Percentiles rank a stretch among this genome's conserved stretches.
These are phyloP conservation scores for Cladorrhinum sp. DNA, from an alignment of 2,329 filamentous ascomycete genomes.

Conservation along the genomic window DNA sequence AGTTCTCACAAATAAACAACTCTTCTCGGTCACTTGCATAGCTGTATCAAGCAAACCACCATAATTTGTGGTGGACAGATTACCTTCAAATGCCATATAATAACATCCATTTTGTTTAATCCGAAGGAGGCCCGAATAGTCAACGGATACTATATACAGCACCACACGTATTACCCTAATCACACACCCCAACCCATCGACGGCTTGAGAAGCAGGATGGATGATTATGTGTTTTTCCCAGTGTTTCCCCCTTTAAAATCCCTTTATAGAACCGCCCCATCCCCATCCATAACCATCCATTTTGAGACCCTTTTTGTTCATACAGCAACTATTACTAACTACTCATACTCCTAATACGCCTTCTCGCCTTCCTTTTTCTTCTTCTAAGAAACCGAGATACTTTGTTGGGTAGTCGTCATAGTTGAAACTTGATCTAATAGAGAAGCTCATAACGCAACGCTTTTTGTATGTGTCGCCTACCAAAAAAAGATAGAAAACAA, in stretches of 20 bases:
- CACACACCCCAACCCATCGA: not conserved
- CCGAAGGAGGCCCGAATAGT: not conserved
- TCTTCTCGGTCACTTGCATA: too few relatives aligned
- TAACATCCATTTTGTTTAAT: constrained; percentile 16
- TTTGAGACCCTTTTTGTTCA: not conserved
- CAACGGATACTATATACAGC: constrained; percentile 13
- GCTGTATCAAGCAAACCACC: too few relatives aligned
- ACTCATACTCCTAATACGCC: not conserved
- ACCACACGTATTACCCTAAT: not conserved
- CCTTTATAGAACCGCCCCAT: not conserved
- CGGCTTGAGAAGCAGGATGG: not conserved
- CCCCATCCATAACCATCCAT: not conserved
- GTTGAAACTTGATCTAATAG: not conserved
- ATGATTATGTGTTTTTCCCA: not conserved
- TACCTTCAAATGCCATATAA: constrained; percentile 11
- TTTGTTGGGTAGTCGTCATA: not conserved
- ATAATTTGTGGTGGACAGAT: too few relatives aligned
- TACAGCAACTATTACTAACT: not conserved
- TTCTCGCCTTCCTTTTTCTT: not conserved
- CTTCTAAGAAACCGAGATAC: not conserved
- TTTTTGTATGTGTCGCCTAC: not conserved
- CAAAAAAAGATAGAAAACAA: not conserved
- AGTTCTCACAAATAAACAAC: too few relatives aligned
- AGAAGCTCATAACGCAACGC: not conserved
- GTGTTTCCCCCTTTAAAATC: not conserved